These are phyloP conservation scores for Geotrichum macrosporum DNA, from an alignment of 1,139 yeast genomes.

Conservation along the genomic window DNA sequence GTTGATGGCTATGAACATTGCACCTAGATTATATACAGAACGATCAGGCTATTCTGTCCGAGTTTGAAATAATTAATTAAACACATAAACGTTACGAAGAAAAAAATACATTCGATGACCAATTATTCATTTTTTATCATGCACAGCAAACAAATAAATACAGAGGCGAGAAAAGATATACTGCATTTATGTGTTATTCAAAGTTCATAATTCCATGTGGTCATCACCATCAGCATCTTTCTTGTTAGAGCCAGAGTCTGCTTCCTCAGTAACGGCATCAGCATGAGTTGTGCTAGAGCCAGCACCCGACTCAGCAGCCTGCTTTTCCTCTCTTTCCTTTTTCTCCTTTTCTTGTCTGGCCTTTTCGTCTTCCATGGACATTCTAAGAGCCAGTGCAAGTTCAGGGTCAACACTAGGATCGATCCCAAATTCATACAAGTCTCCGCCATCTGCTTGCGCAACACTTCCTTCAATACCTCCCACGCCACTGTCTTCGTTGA, in stretches of 20 bases:
- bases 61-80: too few species aligned
- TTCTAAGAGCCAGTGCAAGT: constrained; percentile 85
- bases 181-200: too few species aligned
- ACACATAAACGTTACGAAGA: too few species aligned
- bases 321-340: constrained; percentile 25
- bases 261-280: constrained; percentile 11
- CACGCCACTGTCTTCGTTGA: constrained; percentile 51
- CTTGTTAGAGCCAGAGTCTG: constrained; percentile 9
- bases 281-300: constrained; percentile 12
- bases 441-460: constrained; percentile 44
- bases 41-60: constrained; percentile 40
- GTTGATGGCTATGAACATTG: constrained; percentile 96
- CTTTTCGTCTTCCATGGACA: constrained; percentile 78
- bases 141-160: too few species aligned
- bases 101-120: too few species aligned
- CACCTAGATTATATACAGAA: constrained; percentile 44
- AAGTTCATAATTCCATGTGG: too few species aligned
- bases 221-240: constrained; percentile 21
- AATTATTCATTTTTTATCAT: too few species aligned
- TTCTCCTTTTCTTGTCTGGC: constrained; percentile 63
- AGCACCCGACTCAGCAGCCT: constrained; percentile 21
- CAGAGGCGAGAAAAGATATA: too few species aligned
- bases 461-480: constrained; percentile 46
- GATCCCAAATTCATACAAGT: constrained; percentile 55
- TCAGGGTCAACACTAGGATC: constrained; percentile 97